Conservation (phyloP, 2,329 filamentous ascomycete species). For the Arthrobotrys entomopaga region DNA sequence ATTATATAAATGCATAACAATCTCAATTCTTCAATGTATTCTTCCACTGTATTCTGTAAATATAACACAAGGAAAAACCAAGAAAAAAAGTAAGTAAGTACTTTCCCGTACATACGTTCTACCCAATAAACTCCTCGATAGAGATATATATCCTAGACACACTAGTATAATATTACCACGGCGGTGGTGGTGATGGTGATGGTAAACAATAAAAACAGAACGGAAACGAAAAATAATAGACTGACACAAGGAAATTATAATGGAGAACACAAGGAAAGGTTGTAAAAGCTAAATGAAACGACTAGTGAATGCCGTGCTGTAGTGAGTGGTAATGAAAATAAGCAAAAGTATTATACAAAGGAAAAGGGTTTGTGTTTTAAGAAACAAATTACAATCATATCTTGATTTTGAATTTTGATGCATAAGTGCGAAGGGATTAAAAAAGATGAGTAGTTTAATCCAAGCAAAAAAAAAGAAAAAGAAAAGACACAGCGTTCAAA, state of each 20-base stretch:
- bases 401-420: constrained; percentile 8
- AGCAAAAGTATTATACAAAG: constrained; percentile 50
- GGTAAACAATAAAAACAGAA: constrained; percentile 7
- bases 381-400: constrained; percentile 38
- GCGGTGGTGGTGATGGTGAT: too few relatives aligned
- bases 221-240: constrained; percentile 4
- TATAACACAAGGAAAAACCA: too few relatives aligned
- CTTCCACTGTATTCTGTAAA: too few relatives aligned
- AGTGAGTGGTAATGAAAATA: constrained; percentile 16
- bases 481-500: constrained; percentile 7
- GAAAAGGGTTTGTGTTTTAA: constrained; percentile 12
- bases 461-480: neutral
- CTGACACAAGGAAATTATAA: constrained; percentile 12
- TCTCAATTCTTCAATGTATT: too few relatives aligned
- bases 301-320: constrained; percentile 33
- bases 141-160: too few relatives aligned
- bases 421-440: constrained; percentile 23
- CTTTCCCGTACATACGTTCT: too few relatives aligned
- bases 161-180: constrained; percentile 15
- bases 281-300: constrained; percentile 14
- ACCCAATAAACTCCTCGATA: constrained; percentile 53
- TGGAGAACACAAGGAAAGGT: constrained; percentile 5
- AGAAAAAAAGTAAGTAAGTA: too few relatives aligned
- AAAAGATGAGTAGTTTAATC: constrained; percentile 30
- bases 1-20: too few relatives aligned